Percentiles rank a stretch among this genome's conserved stretches.
phyloP scores from a whole-genome alignment of 2,329 filamentous ascomycete genomes.

The Fusarium tanahbumbuense region DNA sequence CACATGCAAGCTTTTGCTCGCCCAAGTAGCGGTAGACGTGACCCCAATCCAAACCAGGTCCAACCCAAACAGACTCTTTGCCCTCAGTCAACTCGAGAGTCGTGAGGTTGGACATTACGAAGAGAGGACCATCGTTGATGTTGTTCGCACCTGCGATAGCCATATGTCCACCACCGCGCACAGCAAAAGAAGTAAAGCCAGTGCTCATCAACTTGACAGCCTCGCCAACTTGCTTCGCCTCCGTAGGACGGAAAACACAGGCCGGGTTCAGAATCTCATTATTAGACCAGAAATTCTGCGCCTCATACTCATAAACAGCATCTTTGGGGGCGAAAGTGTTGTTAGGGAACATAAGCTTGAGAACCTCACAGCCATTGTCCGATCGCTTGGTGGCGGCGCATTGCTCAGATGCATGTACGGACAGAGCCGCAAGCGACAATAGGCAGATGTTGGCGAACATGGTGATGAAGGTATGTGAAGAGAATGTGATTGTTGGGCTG shows the following conservation, averaged over 20 bases:
- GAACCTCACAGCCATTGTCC: constrained; percentile 9
- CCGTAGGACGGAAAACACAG: constrained; percentile 27
- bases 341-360: constrained; percentile 4
- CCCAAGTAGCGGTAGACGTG: constrained; percentile 30
- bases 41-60: constrained; percentile 35
- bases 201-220: background rate
- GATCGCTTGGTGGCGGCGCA: background rate
- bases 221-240: constrained; percentile 4
- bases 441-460: constrained; percentile 15
- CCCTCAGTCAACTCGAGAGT: constrained; percentile 18
- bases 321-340: constrained; percentile 9
- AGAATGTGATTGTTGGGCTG: background rate
- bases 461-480: background rate
- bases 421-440: constrained; percentile 7
- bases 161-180: constrained; percentile 42
- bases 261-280: constrained; percentile 18
- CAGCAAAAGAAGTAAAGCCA: constrained; percentile 14
- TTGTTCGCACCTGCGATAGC: constrained; percentile 36
- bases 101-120: constrained; percentile 34
- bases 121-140: constrained; percentile 27
- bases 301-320: constrained; percentile 20
- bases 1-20: constrained; percentile 13
- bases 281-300: constrained; percentile 32
- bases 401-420: background rate
- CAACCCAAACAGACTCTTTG: constrained; percentile 25